These are phyloP conservation scores for Daldinia decipiens DNA, from an alignment of 495 filamentous ascomycete genomes.

Conservation along the genomic window DNA sequence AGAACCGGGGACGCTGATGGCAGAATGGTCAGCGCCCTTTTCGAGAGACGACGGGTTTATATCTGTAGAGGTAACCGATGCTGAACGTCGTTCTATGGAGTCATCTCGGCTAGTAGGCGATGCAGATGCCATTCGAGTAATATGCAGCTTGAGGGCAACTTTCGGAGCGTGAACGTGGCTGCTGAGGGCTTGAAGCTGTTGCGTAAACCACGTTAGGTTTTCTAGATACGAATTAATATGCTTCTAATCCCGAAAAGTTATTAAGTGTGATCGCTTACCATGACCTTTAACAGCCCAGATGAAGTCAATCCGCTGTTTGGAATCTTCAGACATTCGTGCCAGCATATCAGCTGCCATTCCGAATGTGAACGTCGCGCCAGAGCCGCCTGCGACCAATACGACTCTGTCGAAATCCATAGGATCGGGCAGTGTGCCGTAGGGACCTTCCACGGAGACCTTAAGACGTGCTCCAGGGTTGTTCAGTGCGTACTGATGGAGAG, in stretches of 20 bases:
- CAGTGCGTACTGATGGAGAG: constrained; percentile 61
- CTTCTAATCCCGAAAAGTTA: constrained; percentile 3
- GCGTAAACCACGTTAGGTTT: constrained; percentile 63
- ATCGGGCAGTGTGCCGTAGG: constrained; percentile 67
- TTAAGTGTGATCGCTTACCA: constrained; percentile 50
- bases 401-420: constrained; percentile 66
- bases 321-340: constrained; percentile 53
- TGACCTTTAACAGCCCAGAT: constrained; percentile 64
- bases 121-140: constrained; percentile 47
- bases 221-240: constrained; percentile 42
- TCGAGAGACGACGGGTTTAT: constrained; percentile 14
- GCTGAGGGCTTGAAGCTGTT: constrained; percentile 57
- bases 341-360: constrained; percentile 62
- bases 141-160: constrained; percentile 59
- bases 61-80: constrained; percentile 26
- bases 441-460: constrained; percentile 65
- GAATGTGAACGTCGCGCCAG: constrained; percentile 68
- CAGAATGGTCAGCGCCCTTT: constrained; percentile 19
- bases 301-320: constrained; percentile 61
- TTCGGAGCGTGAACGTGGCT: constrained; percentile 55
- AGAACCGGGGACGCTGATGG: constrained; percentile 28
- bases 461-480: constrained; percentile 59
- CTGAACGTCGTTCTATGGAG: constrained; percentile 10
- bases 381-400: constrained; percentile 67
- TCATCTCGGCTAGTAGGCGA: background rate